These are phyloP conservation scores for Tulasnella sp. DNA, from an alignment of 768 basidiomycete genomes.

Conservation along the genomic window DNA sequence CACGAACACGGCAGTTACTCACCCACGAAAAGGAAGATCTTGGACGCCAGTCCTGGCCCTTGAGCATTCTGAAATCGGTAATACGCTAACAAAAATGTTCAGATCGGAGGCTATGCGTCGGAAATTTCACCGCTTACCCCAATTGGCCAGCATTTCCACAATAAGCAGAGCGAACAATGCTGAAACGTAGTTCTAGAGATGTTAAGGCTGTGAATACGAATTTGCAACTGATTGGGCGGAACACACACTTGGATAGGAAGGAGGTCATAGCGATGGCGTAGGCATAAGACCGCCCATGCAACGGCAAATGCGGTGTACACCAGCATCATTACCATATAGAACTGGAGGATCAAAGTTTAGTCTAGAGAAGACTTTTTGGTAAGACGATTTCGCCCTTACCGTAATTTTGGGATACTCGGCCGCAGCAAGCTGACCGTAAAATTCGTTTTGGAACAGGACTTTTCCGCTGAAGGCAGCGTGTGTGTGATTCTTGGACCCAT, in stretches of 20 bases:
- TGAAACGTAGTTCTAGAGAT: constrained; percentile 78
- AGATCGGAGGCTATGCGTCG: neutral
- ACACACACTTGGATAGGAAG: constrained; percentile 76
- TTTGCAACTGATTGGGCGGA: constrained; percentile 30
- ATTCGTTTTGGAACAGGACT: constrained; percentile 83
- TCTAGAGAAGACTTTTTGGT: constrained; percentile 33
- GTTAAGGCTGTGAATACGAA: constrained; percentile 23
- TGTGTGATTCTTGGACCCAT: constrained; percentile 51
- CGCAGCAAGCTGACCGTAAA: constrained; percentile 83
- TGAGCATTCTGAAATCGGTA: constrained; percentile 93
- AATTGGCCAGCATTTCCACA: constrained; percentile 91
- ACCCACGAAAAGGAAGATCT: constrained; percentile 92
- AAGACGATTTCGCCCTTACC: constrained; percentile 47
- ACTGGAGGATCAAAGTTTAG: constrained; percentile 47
- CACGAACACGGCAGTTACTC: constrained; percentile 35
- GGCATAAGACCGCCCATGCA: constrained; percentile 82
- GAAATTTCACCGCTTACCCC: constrained; percentile 53
- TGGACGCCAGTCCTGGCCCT: constrained; percentile 66
- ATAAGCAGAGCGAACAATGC: constrained; percentile 80
- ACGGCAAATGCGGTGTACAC: constrained; percentile 66
- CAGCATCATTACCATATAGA: constrained; percentile 81
- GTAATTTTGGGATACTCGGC: constrained; percentile 97
- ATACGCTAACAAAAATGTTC: constrained; percentile 54
- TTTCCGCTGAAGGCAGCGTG: constrained; percentile 77
- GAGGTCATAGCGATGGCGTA: constrained; percentile 72